Conservation (phyloP, 768 basidiomycete species). For the Suillus paluster region DNA sequence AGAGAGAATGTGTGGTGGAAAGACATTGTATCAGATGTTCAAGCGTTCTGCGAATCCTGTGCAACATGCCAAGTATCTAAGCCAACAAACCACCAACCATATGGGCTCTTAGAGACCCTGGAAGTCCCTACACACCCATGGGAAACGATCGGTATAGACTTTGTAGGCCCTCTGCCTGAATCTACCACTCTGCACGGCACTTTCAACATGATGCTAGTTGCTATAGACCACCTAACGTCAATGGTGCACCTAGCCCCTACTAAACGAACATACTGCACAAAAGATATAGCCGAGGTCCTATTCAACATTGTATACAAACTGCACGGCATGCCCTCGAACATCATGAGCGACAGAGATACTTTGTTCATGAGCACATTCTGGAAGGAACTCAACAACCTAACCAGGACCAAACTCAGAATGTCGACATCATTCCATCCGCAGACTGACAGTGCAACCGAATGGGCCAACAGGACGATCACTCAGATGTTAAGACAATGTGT, state of each 20-base stretch:
- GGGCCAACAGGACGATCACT: no score
- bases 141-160: slow-evolving; percentile 29
- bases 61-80: slow-evolving; percentile 24
- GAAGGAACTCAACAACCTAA: slow-evolving; percentile 21
- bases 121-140: slow-evolving; percentile 33
- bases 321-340: slow-evolving; percentile 34
- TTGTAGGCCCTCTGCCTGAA: slow-evolving; percentile 29
- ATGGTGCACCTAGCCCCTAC: slow-evolving; percentile 30
- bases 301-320: slow-evolving; percentile 30
- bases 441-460: slow-evolving; percentile 42
- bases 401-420: slow-evolving; percentile 23
- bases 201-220: slow-evolving; percentile 33
- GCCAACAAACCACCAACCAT: slow-evolving; percentile 27
- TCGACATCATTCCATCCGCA: slow-evolving; percentile 38
- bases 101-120: slow-evolving; percentile 33
- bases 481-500: no score
- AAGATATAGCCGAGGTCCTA: slow-evolving; percentile 32
- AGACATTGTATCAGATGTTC: slow-evolving; percentile 18
- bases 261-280: slow-evolving; percentile 21
- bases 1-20: slow-evolving; percentile 33
- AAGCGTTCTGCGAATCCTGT: slow-evolving; percentile 26
- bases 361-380: slow-evolving; percentile 39
- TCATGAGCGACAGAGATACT: slow-evolving; percentile 34
- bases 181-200: slow-evolving; percentile 20
- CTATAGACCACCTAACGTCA: slow-evolving; percentile 29